phyloP scores from a whole-genome alignment of 805 yeast species.

The Myxozyma neotropica region DNA sequence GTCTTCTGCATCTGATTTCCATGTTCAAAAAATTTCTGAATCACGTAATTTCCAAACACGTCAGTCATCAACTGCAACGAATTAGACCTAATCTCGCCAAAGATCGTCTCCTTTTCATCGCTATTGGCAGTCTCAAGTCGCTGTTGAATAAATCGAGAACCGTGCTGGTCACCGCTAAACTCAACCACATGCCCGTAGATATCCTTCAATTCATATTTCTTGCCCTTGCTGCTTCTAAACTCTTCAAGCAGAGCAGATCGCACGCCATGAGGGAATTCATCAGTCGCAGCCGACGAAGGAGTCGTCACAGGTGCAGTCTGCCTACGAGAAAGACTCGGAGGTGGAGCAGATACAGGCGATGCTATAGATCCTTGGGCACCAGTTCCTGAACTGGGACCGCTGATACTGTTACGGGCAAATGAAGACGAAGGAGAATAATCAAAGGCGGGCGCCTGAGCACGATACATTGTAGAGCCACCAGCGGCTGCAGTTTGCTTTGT shows the following conservation, averaged over 20 bases:
- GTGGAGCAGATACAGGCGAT: neutral
- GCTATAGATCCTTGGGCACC: neutral
- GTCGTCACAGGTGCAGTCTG: slow-evolving; percentile 5
- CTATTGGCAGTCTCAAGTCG: slow-evolving; percentile 63
- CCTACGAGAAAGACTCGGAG: neutral
- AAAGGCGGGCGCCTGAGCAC: slow-evolving; percentile 13
- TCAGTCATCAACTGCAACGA: slow-evolving; percentile 85
- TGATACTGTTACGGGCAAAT: slow-evolving; percentile 2
- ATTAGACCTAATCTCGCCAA: slow-evolving; percentile 77
- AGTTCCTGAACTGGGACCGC: neutral
- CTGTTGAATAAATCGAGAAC: slow-evolving; percentile 95
- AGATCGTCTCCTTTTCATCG: slow-evolving; percentile 78
- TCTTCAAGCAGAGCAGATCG: slow-evolving; percentile 72
- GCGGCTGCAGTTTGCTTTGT: neutral
- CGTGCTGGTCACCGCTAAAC: slow-evolving; percentile 94
- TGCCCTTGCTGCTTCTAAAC: slow-evolving; percentile 67
- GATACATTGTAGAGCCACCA: slow-evolving; percentile 1
- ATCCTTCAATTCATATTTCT: slow-evolving; percentile 67
- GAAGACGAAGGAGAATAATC: slow-evolving; percentile 12
- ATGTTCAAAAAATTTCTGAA: slow-evolving; percentile 88
- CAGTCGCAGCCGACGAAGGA: slow-evolving; percentile 8
- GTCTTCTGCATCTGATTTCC: slow-evolving; percentile 73
- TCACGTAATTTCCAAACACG: slow-evolving; percentile 96
- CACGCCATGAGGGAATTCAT: slow-evolving; percentile 26
- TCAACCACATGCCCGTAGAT: slow-evolving; percentile 86